Base-by-base conservation (phyloP, 352 stramenopile genomes). In the Halophytophthora polymorphica region DNA sequence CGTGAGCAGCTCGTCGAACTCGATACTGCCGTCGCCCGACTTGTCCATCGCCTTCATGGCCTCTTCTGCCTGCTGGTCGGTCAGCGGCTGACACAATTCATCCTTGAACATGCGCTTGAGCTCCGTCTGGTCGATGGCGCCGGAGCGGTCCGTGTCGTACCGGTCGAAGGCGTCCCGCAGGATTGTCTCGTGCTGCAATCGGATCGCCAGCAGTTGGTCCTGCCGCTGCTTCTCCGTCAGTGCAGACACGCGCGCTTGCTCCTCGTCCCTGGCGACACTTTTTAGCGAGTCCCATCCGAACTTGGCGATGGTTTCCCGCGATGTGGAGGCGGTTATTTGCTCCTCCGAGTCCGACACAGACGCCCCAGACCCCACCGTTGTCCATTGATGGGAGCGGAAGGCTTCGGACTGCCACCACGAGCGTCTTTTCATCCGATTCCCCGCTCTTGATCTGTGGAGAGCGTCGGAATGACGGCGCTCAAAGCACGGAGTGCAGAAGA, bases 21-120 rank as follows among this genome's bases (percentile, higher is more conserved):
- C 63, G 28, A 80, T 49, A 8, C 55, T 47, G 2, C 70, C 70
- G 35, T 80, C 71, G 2, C 66, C 66, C 0, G 70, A 77, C 39
- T 60, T 73, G 53, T 80, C 70, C 63, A 80, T 77, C 18, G 34
- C 19, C 6, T 21, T 33, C 56, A 80, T 73, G 8, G 66, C 70
- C 10, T 55, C 47, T 6, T 73, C 47, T 19, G 68, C 48, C 36
- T 77, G 70, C 6, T 49, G 38, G 12, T 74, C 60, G 17, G 28
- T 66, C 31, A 80, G 44, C 19, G 66, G 70, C 36, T 73, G 50
- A n/a, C 66, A 80, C 18, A 80, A 23, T 36, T 80, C 70, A n/a
- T 80, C 66, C 14, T 52, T 57, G 45, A 77, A 73, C 66, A 80
- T 80, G 11, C 63, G 50, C 37, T 56, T 61, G 39, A 80, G 54